Evolutionary conservation across 2,329 filamentous ascomycete species (phyloP).

Genomic region (Pleurostoma richardsiae): DNA sequence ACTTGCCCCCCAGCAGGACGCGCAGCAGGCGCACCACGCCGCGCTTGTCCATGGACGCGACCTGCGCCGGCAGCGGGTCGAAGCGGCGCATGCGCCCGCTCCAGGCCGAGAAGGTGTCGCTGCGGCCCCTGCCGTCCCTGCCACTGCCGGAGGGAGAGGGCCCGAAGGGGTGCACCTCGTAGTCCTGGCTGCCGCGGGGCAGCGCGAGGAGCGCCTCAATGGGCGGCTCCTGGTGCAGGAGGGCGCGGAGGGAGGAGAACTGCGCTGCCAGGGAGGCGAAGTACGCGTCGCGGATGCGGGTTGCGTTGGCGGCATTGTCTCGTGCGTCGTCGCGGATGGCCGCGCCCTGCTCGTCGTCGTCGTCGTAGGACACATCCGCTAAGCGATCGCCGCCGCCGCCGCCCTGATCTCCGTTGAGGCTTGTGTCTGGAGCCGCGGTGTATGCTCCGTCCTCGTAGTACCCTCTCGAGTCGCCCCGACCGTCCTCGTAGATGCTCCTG

Average conservation of each 20-base stretch:
- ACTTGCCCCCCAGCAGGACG: conserved; percentile 59
- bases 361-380: conserved; percentile 17
- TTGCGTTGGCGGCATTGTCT: conserved; percentile 21
- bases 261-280: conserved; percentile 60
- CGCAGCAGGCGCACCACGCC: conserved; percentile 62
- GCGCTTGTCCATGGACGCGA: conserved; percentile 61
- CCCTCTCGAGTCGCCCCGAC: conserved; percentile 50
- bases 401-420: conserved; percentile 14
- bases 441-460: conserved; percentile 79
- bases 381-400: conserved; percentile 16
- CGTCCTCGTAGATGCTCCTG: conserved; percentile 40
- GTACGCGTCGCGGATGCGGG: conserved; percentile 57
- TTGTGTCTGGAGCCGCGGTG: conserved; percentile 50
- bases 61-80: conserved; percentile 53
- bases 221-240: conserved; percentile 53
- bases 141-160: conserved; percentile 13
- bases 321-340: conserved; percentile 15
- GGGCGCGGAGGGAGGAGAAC: conserved; percentile 60
- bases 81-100: conserved; percentile 42
- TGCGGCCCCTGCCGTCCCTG: conserved; percentile 16
- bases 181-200: conserved; percentile 41
- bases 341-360: conserved; percentile 18
- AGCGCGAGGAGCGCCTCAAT: conserved; percentile 47
- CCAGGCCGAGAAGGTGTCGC: conserved; percentile 47
- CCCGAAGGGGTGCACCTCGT: conserved; percentile 49